Conservation (phyloP, 306 rosid genomes). For the Gastrolobium villosum region DNA sequence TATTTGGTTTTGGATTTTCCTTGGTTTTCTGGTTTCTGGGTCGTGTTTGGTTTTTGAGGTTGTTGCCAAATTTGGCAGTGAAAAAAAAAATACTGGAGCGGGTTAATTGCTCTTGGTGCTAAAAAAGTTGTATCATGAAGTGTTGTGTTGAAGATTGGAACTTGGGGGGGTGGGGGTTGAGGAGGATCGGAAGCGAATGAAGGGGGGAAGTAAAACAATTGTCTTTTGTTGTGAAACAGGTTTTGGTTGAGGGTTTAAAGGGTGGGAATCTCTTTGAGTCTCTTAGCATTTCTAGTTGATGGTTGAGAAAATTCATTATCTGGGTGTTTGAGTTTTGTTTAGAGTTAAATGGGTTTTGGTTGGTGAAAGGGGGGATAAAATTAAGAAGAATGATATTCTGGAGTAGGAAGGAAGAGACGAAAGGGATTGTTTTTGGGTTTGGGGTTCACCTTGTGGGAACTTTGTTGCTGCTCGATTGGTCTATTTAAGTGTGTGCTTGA, state of each 20-base stretch:
- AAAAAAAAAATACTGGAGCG: conserved; percentile 14
- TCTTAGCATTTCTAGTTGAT: conserved; percentile 45
- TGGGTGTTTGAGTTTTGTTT: conserved; percentile 40
- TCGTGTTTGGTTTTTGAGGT: conserved; percentile 43
- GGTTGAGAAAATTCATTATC: conserved; percentile 31
- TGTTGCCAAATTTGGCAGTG: conserved; percentile 42
- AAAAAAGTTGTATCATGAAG: conserved; percentile 57
- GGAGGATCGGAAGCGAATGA: conserved; percentile 67
- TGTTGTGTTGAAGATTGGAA: conserved; percentile 48
- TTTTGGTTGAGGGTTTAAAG: conserved; percentile 70
- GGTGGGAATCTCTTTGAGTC: conserved; percentile 49
- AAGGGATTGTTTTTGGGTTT: conserved; percentile 52
- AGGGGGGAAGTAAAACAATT: conserved; percentile 61
- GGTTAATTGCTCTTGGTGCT: conserved; percentile 28
- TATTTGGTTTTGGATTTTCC: conserved; percentile 48
- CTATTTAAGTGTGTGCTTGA: conserved; percentile 48
- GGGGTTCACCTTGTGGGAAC: conserved; percentile 42
- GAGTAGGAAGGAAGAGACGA: conserved; percentile 47
- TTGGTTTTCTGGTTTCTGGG: conserved; percentile 47
- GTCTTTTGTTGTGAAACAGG: conserved; percentile 69
- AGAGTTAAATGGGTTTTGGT: conserved; percentile 52
- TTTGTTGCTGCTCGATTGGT: conserved; percentile 56
- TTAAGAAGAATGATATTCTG: conserved; percentile 54
- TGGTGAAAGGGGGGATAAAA: conserved; percentile 46
- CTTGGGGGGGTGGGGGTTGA: conserved; percentile 56